These are phyloP conservation scores for Puccinia horiana DNA, from an alignment of 1,284 basidiomycete species.

Conservation along the genomic window DNA sequence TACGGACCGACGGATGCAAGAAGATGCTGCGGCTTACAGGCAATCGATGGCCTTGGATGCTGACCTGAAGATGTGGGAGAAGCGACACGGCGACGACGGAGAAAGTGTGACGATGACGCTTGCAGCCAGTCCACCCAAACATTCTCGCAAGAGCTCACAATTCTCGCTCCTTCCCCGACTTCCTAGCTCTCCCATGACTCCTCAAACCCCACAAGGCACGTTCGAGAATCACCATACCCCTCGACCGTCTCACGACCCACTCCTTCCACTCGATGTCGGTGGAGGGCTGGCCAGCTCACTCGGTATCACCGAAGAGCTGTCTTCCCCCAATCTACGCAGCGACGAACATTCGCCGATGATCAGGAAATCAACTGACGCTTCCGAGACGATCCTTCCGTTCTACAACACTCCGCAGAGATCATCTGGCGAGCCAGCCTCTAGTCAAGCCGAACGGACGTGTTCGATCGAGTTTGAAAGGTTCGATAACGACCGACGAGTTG, in stretches of 20 bases:
- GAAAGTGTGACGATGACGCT: constrained; percentile 17
- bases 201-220: background rate
- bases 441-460: background rate
- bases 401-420: background rate
- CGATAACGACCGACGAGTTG: constrained; percentile 17
- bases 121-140: constrained; percentile 20
- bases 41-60: constrained; percentile 47
- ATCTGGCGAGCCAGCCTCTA: background rate
- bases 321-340: background rate
- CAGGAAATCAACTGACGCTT: background rate
- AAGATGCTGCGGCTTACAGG: constrained; percentile 44
- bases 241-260: background rate
- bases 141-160: constrained; percentile 33
- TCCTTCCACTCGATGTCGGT: constrained; percentile 13
- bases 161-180: constrained; percentile 21
- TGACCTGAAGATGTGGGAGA: constrained; percentile 36
- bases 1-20: constrained; percentile 13
- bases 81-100: constrained; percentile 15
- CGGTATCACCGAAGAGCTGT: background rate
- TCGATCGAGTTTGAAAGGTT: constrained; percentile 39
- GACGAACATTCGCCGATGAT: background rate
- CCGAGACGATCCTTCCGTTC: background rate
- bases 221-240: background rate
- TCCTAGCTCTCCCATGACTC: background rate
- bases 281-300: constrained; percentile 21